Evolutionary conservation across 2,329 filamentous ascomycete genomes (phyloP).

Genomic region (Phaeosphaeria sp.): DNA sequence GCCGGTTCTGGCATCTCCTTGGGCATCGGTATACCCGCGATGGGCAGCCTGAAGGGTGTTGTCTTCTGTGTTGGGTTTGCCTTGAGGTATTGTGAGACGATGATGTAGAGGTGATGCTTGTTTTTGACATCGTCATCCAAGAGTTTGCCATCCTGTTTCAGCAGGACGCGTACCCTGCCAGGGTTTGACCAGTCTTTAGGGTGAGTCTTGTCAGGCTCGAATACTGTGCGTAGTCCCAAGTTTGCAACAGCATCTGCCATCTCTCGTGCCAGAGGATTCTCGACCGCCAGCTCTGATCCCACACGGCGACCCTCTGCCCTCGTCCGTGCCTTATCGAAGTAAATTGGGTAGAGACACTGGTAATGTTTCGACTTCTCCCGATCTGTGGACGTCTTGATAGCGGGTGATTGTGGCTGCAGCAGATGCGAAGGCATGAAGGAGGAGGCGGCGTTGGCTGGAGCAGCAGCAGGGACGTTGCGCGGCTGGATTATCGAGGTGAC

Average conservation of each 20-base stretch:
- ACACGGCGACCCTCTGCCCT: slow-evolving; percentile 85
- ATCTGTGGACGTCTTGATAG: slow-evolving; percentile 51
- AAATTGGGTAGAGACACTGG: slow-evolving; percentile 92
- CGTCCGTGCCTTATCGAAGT: slow-evolving; percentile 82
- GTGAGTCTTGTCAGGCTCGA: slow-evolving; percentile 91
- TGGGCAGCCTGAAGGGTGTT: slow-evolving; percentile 72
- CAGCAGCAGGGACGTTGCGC: slow-evolving; percentile 37
- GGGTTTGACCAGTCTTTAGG: slow-evolving; percentile 99
- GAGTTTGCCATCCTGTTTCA: slow-evolving; percentile 67
- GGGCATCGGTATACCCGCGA: slow-evolving; percentile 74
- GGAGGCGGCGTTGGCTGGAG: slow-evolving; percentile 15
- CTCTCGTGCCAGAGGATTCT: slow-evolving; percentile 85
- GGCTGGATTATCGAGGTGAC: slow-evolving; percentile 66
- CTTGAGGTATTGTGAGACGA: slow-evolving; percentile 78
- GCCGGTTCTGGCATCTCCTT: slow-evolving; percentile 72
- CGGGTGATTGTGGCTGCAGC: slow-evolving; percentile 45
- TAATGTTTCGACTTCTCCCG: slow-evolving; percentile 72
- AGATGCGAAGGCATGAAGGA: slow-evolving; percentile 36
- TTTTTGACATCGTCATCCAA: slow-evolving; percentile 66
- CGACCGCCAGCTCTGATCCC: slow-evolving; percentile 71
- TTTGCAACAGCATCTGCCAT: slow-evolving; percentile 77
- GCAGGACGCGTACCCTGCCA: slow-evolving; percentile 80
- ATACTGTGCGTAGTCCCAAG: slow-evolving; percentile 74
- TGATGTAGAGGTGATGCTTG: slow-evolving; percentile 86
- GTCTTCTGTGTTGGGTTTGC: slow-evolving; percentile 78